Evolutionary conservation across 257 asterid species (phyloP), one percentile per base, ranked within the genome.

Genomic region (Nyctanthes arbortristis): DNA sequence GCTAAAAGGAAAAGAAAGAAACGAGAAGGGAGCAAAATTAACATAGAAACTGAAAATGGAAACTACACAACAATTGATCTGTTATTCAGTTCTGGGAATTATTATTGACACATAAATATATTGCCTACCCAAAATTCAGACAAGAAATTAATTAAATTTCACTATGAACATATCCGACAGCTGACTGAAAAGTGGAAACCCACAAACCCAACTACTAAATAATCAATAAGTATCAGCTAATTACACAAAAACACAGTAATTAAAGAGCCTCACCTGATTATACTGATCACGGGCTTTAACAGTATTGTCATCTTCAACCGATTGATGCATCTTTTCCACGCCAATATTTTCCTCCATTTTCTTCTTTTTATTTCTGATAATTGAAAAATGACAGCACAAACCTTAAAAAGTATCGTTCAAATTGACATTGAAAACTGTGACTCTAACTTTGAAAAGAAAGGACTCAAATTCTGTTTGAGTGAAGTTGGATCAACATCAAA

Each of bases 301-400:
- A 24, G 24, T 54, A 20, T 33, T 70, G 55, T 64, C 77, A 69
- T 66, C 81, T 45, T 67, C 73, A 63, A 39, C 78, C 65, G 65
- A 20, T 72, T 60, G 84, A 49, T 77, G 69, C 74, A 37, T 36
- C 29, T 71, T 47, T 20, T 71, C 76, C 9, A 66, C 78, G 54
- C 65, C 71, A 60, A 18, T 61, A 45, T 18, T 61, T 75, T 80
- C 84, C 67, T 82, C 82, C 88, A 84, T 84, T 13, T 59, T 57
- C 18, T 28, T 37, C 24, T 36, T 28, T 47, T 54, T 25, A 35
- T 37, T 2, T 30, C n/a, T 10, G 14, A 0, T 29, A 70, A 3
- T 37, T 22, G 62, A 20, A 0, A 29, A 20, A 12, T 18, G 8
- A 13, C 32, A 20, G 65, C 2, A 30, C 25, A 75, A 59, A 40